These are phyloP conservation scores for Sapria himalayana DNA, from an alignment of 345 rosid genomes.

Conservation along the genomic window DNA sequence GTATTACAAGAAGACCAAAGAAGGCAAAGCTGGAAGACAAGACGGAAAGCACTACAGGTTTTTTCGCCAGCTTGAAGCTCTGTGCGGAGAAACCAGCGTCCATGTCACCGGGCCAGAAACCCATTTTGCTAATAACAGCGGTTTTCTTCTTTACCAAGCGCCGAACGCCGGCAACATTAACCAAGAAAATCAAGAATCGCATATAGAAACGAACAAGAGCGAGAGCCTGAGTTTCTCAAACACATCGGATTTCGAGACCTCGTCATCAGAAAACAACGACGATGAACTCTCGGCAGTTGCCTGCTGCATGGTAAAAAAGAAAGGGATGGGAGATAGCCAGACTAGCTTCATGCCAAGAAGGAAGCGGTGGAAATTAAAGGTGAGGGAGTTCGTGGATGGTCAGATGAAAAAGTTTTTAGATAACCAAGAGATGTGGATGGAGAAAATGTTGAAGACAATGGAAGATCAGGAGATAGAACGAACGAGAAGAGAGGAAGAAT, in stretches of 20 bases:
- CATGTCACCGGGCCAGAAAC: slow-evolving; percentile 10
- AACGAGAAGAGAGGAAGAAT: slow-evolving; percentile 22
- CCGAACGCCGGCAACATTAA: neutral
- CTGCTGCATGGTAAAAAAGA: slow-evolving; percentile 19
- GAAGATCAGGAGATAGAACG: slow-evolving; percentile 34
- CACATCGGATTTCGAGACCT: slow-evolving; percentile 30
- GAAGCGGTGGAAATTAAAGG: slow-evolving; percentile 21
- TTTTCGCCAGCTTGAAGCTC: slow-evolving; percentile 40
- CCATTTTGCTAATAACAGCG: slow-evolving; percentile 7
- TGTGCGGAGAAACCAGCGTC: slow-evolving; percentile 20
- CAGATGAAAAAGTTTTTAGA: slow-evolving; percentile 25
- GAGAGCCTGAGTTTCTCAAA: slow-evolving; percentile 24
- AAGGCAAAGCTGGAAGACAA: slow-evolving; percentile 36
- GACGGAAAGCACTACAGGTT: slow-evolving; percentile 43
- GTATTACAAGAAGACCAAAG: slow-evolving; percentile 48
- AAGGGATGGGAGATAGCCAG: slow-evolving; percentile 8
- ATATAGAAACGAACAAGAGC: slow-evolving; percentile 7
- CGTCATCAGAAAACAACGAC: slow-evolving; percentile 22
- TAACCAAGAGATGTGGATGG: slow-evolving; percentile 44
- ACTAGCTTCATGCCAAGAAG: slow-evolving; percentile 8
- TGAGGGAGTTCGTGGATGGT: slow-evolving; percentile 21
- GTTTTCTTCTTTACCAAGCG: slow-evolving; percentile 7
- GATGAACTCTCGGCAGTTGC: slow-evolving; percentile 32
- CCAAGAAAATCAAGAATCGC: slow-evolving; percentile 11
- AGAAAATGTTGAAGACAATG: slow-evolving; percentile 28